Percentiles rank a stretch among this genome's conserved stretches.
phyloP scores from a whole-genome alignment of 2,329 filamentous ascomycete species.

The Fusarium burgessii region DNA sequence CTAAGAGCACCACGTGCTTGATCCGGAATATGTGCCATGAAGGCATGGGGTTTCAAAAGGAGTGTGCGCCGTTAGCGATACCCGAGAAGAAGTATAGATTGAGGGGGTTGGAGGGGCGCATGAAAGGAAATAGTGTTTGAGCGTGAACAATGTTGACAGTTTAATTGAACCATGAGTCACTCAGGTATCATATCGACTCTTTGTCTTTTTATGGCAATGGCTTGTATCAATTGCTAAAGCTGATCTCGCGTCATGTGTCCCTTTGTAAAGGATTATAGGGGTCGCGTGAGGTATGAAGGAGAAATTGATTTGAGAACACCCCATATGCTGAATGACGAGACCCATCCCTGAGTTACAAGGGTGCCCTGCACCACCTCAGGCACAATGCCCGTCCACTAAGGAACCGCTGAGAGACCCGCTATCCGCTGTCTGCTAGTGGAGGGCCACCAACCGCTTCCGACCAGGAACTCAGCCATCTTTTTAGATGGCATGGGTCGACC shows the following conservation, averaged over 20 bases:
- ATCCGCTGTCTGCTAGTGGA: conserved; percentile 30
- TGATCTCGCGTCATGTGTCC: background rate
- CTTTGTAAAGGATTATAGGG: conserved; percentile 4
- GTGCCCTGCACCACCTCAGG: conserved; percentile 4
- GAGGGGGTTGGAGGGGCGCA: conserved; percentile 7
- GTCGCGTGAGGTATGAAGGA: conserved; percentile 36
- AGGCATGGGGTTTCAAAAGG: conserved; percentile 13
- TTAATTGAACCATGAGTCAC: conserved; percentile 14
- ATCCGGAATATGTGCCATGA: conserved; percentile 18
- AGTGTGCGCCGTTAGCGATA: conserved; percentile 39
- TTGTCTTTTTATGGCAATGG: background rate
- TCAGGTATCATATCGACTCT: background rate
- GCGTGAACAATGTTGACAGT: conserved; percentile 17
- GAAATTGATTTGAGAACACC: conserved; percentile 25
- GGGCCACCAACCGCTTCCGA: conserved; percentile 26
- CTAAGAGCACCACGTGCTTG: conserved; percentile 30
- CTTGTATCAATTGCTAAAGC: background rate
- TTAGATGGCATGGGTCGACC: conserved; percentile 25
- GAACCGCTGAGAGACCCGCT: conserved; percentile 22
- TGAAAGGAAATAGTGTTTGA: conserved; percentile 26
- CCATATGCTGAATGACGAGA: conserved; percentile 9
- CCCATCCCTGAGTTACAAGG: conserved; percentile 8
- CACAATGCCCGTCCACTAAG: conserved; percentile 1
- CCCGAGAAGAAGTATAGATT: conserved; percentile 34
- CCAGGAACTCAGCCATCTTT: conserved; percentile 28